Base-by-base conservation (phyloP, 2,329 filamentous ascomycete species). In the Graphilbum ipis-grandicollis region DNA sequence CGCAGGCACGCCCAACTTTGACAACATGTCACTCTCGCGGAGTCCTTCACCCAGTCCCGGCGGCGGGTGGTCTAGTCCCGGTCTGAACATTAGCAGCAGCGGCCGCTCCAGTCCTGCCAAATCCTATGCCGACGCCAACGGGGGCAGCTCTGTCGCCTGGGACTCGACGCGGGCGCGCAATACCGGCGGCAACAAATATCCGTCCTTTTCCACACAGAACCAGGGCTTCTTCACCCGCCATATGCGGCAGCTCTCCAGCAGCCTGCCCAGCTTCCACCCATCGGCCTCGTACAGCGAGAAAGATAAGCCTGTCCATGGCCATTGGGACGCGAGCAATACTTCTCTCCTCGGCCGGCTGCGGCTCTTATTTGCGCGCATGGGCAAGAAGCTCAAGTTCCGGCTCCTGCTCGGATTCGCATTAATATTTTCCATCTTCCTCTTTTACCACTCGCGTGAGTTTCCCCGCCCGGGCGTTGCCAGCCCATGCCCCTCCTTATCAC, bases 11-110 rank as follows among this genome's bases (percentile, higher is more conserved):
- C 66, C 72, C 31, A 64, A 59, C 48, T 50, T 57, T 46, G 26
- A 28, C 12, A 58, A 62, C 49, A 93, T 93, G 86, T 81, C 81
- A 47, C 62, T 88, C 44, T 90, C 85, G 47, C 75, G 84, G 58
- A 92, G 83, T 52, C 83, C 86, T 35, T 93, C 84, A 39, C 88
- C 86, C 43, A 70, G 75, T 44, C 79, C 75, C 43, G 79, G 80
- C 49, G 84, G 83, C 52, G 85, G 85, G 48, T 94, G 88, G 86
- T 75, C 82, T 39, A 90, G 79, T 58, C 84, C 80, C 39, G 82
- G 77, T 44, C 67, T 83, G 52, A 79, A 73, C 51, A 75, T 79
- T 42, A 75, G 72, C 45, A 56, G 61, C 40, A 82, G 78, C 54
- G 78, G 78, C 43, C 68, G 71, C 46, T 72, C 73, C 28, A 84